phyloP scores from a whole-genome alignment of 2,329 filamentous ascomycete genomes.

The Aspergillus sp. region DNA sequence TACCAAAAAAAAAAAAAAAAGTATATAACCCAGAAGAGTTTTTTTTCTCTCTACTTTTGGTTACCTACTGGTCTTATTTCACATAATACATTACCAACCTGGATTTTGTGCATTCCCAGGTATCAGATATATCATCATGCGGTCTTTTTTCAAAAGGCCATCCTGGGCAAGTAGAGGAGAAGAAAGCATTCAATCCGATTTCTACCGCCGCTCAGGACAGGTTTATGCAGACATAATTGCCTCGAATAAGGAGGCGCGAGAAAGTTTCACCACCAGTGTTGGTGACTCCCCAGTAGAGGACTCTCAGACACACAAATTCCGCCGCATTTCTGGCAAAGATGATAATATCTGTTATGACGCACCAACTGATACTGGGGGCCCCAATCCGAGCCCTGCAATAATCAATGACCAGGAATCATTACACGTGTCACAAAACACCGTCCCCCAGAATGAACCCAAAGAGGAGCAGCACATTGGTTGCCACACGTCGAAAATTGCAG shows the following conservation, averaged over 20 bases:
- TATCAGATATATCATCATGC: constrained; percentile 19
- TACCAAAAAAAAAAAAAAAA: no score
- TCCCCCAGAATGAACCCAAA: no score
- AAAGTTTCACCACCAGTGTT: constrained; percentile 14
- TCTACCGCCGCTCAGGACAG: constrained; percentile 47
- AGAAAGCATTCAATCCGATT: constrained; percentile 34
- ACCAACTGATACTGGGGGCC: background rate
- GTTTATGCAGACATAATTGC: constrained; percentile 43
- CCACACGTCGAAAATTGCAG: no score
- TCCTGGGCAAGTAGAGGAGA: constrained; percentile 40
- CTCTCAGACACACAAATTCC: constrained; percentile 16
- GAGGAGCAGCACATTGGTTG: no score
- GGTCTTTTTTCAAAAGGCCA: constrained; percentile 53
- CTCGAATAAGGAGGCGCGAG: constrained; percentile 32
- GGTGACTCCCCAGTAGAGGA: constrained; percentile 4
- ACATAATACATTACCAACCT: no score
- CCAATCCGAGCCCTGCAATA: background rate
- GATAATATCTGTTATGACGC: background rate
- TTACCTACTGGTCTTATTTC: no score
- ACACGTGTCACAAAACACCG: no score
- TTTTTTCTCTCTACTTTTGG: no score
- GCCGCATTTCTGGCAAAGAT: constrained; percentile 16
- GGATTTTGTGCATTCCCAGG: no score
- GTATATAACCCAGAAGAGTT: no score
- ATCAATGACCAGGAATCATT: background rate